Evolutionary conservation across 2,329 filamentous ascomycete genomes (phyloP).

Genomic region (Aspergillus awamori): DNA sequence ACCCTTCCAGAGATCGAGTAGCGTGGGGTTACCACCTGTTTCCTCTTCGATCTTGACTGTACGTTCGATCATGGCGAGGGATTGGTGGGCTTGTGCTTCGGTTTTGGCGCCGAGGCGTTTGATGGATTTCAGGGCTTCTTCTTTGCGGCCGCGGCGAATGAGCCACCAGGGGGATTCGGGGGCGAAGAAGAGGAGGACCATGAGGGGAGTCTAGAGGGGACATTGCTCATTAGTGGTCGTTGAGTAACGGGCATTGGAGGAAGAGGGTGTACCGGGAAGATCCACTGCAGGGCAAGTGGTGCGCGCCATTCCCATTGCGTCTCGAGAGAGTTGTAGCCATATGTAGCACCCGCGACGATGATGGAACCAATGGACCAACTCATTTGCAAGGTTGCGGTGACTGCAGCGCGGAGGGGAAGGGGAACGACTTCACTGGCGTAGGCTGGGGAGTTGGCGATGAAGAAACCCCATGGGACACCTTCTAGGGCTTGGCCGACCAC

Average conservation of each 20-base stretch:
- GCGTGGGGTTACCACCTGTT: conserved; percentile 28
- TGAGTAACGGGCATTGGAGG: background rate
- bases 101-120: conserved; percentile 26
- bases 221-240: too few species aligned
- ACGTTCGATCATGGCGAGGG: conserved; percentile 37
- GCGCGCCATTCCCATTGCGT: conserved; percentile 32
- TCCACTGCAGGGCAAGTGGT: conserved; percentile 34
- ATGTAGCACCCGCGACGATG: conserved; percentile 30
- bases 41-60: conserved; percentile 36
- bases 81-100: conserved; percentile 22
- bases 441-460: conserved; percentile 34
- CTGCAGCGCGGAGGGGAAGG: conserved; percentile 29
- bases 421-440: conserved; percentile 35
- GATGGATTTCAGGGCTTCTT: conserved; percentile 29
- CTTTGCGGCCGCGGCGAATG: conserved; percentile 30
- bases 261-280: conserved; percentile 31
- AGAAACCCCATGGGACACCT: conserved; percentile 37
- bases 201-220: conserved; percentile 27
- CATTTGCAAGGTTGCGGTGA: conserved; percentile 34
- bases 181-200: conserved; percentile 31
- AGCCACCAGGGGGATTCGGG: conserved; percentile 36
- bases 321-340: conserved; percentile 22
- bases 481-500: conserved; percentile 34
- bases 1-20: conserved; percentile 38
- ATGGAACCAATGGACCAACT: conserved; percentile 35